Conservation (phyloP, 805 yeast species). For the Wickerhamiella occidentalis region DNA sequence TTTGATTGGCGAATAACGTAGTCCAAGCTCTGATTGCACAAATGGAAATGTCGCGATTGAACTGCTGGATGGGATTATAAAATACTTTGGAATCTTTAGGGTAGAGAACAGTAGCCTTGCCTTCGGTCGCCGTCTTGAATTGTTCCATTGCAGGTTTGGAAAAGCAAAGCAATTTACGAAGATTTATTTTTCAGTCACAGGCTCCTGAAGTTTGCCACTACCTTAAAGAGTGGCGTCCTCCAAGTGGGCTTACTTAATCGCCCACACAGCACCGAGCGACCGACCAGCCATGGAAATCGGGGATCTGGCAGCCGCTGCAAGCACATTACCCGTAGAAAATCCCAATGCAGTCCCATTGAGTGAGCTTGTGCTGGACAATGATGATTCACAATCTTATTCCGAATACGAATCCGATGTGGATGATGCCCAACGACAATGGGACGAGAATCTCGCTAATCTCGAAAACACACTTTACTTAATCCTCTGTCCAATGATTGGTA, state of each 20-base stretch:
- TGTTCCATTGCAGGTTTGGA: slow-evolving; percentile 2
- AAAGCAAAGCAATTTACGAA: not conserved
- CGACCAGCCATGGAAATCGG: slow-evolving; percentile 6
- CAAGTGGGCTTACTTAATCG: not conserved
- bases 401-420: slow-evolving; percentile 10
- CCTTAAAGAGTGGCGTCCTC: no score
- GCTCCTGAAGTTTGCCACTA: no score
- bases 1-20: slow-evolving; percentile 35
- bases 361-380: slow-evolving; percentile 1
- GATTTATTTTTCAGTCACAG: not conserved
- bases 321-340: slow-evolving; percentile 2
- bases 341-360: slow-evolving; percentile 2
- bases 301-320: slow-evolving; percentile 11
- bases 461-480: slow-evolving; percentile 42
- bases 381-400: not conserved
- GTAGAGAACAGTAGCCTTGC: slow-evolving; percentile 68
- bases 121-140: slow-evolving; percentile 42
- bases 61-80: slow-evolving; percentile 94
- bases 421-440: slow-evolving; percentile 64
- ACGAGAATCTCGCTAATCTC: slow-evolving; percentile 49
- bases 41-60: slow-evolving; percentile 83
- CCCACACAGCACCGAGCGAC: not conserved
- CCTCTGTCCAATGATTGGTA: slow-evolving; percentile 55
- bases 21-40: slow-evolving; percentile 81
- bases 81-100: slow-evolving; percentile 78